Conservation (phyloP, 2,329 filamentous ascomycete species). For the Nigrospora sphaerica region DNA sequence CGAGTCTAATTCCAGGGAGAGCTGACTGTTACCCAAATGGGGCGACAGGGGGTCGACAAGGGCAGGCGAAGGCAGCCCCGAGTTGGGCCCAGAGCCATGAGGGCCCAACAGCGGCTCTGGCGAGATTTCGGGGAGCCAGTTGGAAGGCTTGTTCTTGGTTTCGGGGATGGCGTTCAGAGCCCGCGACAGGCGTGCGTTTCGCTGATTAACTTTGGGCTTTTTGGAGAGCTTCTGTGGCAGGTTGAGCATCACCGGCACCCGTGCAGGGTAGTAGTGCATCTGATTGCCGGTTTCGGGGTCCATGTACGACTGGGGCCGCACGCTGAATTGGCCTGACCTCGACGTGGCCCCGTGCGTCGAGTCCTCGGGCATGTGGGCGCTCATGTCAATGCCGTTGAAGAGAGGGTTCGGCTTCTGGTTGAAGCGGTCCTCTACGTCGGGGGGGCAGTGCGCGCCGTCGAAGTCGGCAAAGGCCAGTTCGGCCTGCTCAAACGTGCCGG, state of each 20-base stretch:
- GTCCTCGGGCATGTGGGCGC: conserved; percentile 10
- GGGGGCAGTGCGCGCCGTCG: conserved; percentile 69
- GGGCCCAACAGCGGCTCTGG: conserved; percentile 21
- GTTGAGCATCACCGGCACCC: conserved; percentile 89
- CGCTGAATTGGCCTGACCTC: conserved; percentile 6
- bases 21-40: not conserved
- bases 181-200: conserved; percentile 67
- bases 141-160: conserved; percentile 23
- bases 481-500: conserved; percentile 58
- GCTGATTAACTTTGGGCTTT: conserved; percentile 54
- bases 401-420: conserved; percentile 9
- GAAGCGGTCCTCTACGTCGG: conserved; percentile 32
- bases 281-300: conserved; percentile 61
- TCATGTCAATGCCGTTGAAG: conserved; percentile 12
- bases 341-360: not conserved
- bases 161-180: conserved; percentile 57
- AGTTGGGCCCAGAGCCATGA: conserved; percentile 17
- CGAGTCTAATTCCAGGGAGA: not conserved
- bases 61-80: conserved; percentile 6
- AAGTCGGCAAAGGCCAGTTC: conserved; percentile 70
- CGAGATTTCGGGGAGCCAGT: conserved; percentile 21
- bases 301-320: conserved; percentile 49
- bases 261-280: conserved; percentile 94
- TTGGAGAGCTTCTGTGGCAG: conserved; percentile 82
- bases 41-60: not conserved